A percentile compares a stretch with the other conserved stretches of the same genome.
Conservation (phyloP, 345 rosid genomes). For the Hevea brasiliensis region DNA sequence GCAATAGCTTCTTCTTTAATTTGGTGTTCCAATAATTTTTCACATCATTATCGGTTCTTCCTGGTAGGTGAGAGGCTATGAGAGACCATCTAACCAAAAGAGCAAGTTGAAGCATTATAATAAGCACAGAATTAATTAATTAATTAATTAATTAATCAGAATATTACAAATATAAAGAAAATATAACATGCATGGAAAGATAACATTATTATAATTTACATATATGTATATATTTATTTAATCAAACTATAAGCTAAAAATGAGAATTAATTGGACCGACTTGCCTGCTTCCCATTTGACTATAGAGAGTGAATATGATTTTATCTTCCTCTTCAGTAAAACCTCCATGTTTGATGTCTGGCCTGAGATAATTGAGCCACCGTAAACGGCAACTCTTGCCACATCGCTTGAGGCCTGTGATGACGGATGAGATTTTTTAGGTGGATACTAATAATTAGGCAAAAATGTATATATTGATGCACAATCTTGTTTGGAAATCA, state of each 20-base stretch:
- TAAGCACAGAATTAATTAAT: too few species aligned
- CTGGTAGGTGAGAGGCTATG: constrained; percentile 84
- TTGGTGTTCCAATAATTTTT: constrained; percentile 95
- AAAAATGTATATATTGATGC: too few species aligned
- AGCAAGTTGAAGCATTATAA: constrained; percentile 8
- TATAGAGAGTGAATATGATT: constrained; percentile 54
- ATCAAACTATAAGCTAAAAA: not conserved
- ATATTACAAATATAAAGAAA: constrained; percentile 26
- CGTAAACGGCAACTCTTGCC: constrained; percentile 82
- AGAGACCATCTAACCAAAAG: constrained; percentile 63
- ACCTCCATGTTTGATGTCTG: constrained; percentile 69
- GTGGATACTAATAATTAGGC: too few species aligned
- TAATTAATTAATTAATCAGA: not conserved
- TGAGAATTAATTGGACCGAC: not conserved
- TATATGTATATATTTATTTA: too few species aligned
- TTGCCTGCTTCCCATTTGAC: constrained; percentile 69
- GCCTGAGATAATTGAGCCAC: constrained; percentile 83
- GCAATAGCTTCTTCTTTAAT: constrained; percentile 68
- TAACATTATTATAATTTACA: not conserved
- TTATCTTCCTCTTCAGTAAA: constrained; percentile 67
- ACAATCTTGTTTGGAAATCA: not conserved
- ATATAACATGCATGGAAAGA: too few species aligned
- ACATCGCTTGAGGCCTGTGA: constrained; percentile 62
- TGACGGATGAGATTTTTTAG: not conserved
- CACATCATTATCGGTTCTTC: constrained; percentile 90